Conservation (phyloP, 108 stramenopile species). For the Schizochytrium sp. region DNA sequence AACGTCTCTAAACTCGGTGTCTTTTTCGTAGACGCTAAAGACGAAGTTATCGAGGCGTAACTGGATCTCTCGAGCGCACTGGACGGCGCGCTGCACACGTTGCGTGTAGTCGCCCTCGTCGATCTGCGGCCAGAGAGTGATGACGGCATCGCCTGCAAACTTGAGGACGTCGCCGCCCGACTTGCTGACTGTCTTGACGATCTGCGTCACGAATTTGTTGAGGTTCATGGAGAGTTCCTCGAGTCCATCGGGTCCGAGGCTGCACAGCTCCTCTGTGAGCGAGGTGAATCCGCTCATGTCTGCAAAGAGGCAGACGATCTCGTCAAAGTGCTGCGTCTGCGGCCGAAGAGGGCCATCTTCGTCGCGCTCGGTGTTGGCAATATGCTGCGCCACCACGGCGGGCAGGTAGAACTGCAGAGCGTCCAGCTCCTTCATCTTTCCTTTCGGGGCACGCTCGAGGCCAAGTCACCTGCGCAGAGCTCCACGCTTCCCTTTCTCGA, state of each 20-base stretch:
- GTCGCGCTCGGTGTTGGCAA: not conserved
- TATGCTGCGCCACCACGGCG: not conserved
- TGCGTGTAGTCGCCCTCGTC: not conserved
- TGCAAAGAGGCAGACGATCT: conserved; percentile 45
- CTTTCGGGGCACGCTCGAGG: too few relatives aligned
- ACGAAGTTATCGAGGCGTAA: not conserved
- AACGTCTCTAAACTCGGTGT: not conserved
- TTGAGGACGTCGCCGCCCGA: conserved; percentile 54
- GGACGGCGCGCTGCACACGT: conserved; percentile 33
- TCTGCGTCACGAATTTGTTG: conserved; percentile 40
- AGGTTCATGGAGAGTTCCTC: conserved; percentile 44
- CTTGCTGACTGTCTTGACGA: conserved; percentile 35
- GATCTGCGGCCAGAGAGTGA: conserved; percentile 42
- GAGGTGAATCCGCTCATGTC: conserved; percentile 49
- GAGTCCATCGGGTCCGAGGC: conserved; percentile 27
- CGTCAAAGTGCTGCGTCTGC: not conserved
- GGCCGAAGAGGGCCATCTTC: not conserved
- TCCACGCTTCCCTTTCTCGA: too few relatives aligned
- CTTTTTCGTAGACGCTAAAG: conserved; percentile 12
- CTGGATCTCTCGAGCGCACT: conserved; percentile 48
- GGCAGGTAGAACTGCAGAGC: conserved; percentile 12
- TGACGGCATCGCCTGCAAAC: conserved; percentile 55
- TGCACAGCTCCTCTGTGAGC: conserved; percentile 39
- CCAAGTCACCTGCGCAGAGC: too few relatives aligned
- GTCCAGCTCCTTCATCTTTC: not conserved